Evolutionary conservation across 2,329 filamentous ascomycete species (phyloP), one percentile per base, ranked within the genome.

Genomic region (Pezicula radicicola): DNA sequence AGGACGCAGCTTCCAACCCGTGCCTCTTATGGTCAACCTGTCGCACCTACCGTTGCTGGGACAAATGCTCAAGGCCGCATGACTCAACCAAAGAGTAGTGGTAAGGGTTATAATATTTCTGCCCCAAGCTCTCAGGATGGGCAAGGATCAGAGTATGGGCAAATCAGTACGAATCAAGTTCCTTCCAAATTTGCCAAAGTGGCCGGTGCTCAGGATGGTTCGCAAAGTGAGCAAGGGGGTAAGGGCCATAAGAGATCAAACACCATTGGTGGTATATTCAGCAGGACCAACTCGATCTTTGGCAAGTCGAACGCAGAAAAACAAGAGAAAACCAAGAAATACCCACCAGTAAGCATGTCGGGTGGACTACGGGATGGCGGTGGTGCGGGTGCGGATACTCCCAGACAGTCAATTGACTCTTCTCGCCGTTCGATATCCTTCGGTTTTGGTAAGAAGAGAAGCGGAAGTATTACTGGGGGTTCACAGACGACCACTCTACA

Each of bases 341-440:
- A 97, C 64, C 93, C 93, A 51, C 93, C 93, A 4, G 88, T 93
- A 45, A 96, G 91, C 73, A 95, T 97, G 91, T 83, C 87, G 55
- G 87, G 87, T 56, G 76, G 83, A 2, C 13, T 21, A 16, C 19
- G n/a, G 10, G 82, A 88, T 69, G 75, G 82, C 6, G 78, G 79
- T 45, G 77, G 76, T 33, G 49, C 45, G 25, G 58, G 55, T 18
- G 46, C 55, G 16, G 63, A 64, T 25, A 59, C 56, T 9, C 59
- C 64, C 9, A 77, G 88, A 45, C 75, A 77, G 39, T 92, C 88
- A 1, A 82, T 89, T 63, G 89, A 92, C 59, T 91, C 87, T 16
- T 40, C 83, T 30, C 81, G 88, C 21, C 82, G 86, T 43, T 91
- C 88, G 0, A 87, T 89, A 65, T 86, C 86, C 1, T 73, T 88